These are phyloP conservation scores for Croton laevigatus DNA, from an alignment of 441 rosid genomes.

Conservation along the genomic window DNA sequence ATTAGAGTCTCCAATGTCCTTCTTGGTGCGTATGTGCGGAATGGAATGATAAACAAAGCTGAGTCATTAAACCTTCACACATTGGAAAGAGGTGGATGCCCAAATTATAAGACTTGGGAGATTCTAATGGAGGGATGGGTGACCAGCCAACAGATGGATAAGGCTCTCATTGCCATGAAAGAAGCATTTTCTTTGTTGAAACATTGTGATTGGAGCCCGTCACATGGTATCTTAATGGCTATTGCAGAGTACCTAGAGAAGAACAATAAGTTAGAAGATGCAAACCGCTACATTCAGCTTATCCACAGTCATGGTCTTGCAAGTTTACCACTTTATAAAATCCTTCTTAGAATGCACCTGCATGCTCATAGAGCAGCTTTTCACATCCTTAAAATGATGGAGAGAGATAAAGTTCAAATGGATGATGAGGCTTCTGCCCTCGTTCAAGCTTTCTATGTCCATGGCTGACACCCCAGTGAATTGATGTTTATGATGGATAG, in stretches of 20 bases:
- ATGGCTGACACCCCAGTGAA: too few relatives aligned
- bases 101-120: conserved; percentile 78
- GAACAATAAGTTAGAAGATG: conserved; percentile 44
- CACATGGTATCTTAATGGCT: conserved; percentile 34
- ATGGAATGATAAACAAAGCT: conserved; percentile 46
- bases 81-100: conserved; percentile 53
- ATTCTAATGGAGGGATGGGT: conserved; percentile 67
- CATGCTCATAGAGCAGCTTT: conserved; percentile 35
- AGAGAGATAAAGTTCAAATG: conserved; percentile 38
- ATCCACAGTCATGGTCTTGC: conserved; percentile 49
- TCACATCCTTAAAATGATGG: conserved; percentile 55
- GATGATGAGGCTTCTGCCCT: conserved; percentile 38
- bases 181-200: conserved; percentile 42
- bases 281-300: conserved; percentile 35
- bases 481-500: neutral
- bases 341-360: conserved; percentile 47
- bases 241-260: conserved; percentile 50
- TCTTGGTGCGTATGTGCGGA: conserved; percentile 54
- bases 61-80: conserved; percentile 43
- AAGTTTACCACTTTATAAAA: conserved; percentile 45
- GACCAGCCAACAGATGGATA: conserved; percentile 41
- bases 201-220: conserved; percentile 58
- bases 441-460: conserved; percentile 22
- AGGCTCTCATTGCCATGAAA: conserved; percentile 55
- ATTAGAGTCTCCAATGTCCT: conserved; percentile 66